Conservation (phyloP, 257 asterid genomes). For the Coffea eugenioides region DNA sequence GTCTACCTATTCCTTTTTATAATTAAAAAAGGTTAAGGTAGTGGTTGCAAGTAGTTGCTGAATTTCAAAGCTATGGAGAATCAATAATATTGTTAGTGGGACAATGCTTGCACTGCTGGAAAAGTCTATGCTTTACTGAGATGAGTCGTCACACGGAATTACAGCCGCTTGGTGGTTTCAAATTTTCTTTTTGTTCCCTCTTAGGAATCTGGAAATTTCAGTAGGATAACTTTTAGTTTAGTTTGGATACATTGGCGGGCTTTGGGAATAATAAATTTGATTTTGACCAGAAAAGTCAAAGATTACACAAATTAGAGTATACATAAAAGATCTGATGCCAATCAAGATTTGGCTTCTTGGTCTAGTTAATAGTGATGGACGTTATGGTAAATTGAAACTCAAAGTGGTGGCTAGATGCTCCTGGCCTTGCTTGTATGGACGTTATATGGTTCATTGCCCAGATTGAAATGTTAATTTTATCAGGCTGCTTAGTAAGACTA, state of each 20-base stretch:
- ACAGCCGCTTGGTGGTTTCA: background rate
- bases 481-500: background rate
- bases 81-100: background rate
- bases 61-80: background rate
- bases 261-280: background rate
- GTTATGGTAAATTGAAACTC: slow-evolving; percentile 1
- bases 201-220: background rate
- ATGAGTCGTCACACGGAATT: background rate
- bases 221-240: background rate
- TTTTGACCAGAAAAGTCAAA: background rate
- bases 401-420: background rate
- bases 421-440: background rate
- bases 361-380: no score
- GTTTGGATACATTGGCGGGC: background rate
- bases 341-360: background rate
- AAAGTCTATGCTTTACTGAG: background rate
- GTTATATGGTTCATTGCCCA: background rate
- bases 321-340: background rate
- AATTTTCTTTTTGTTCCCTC: background rate
- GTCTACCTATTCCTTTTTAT: background rate
- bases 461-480: background rate
- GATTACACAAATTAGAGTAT: background rate
- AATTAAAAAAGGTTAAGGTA: background rate
- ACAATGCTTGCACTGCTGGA: background rate
- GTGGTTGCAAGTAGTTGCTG: slow-evolving; percentile 11